Conservation (phyloP, 2,329 filamentous ascomycete species). For the Ophiostoma novo-ulmi region DNA sequence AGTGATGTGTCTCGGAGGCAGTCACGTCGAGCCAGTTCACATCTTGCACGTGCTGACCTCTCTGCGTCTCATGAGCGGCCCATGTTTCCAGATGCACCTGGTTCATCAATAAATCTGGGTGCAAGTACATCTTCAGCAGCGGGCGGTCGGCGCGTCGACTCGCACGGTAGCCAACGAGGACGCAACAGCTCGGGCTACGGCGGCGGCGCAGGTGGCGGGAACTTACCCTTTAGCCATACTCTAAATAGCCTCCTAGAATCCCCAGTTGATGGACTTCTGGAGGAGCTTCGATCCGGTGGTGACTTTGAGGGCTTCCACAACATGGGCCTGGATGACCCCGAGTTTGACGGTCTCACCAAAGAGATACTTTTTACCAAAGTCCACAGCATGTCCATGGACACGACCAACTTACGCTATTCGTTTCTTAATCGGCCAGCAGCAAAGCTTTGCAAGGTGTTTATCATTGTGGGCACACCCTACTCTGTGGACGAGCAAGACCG, state of each 20-base stretch:
- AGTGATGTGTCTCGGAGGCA: conserved; percentile 52
- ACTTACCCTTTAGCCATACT: conserved; percentile 41
- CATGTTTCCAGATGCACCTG: conserved; percentile 66
- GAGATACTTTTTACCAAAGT: conserved; percentile 70
- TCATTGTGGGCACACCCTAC: conserved; percentile 56
- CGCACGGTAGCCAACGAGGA: conserved; percentile 62
- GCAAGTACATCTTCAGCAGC: neutral
- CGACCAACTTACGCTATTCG: conserved; percentile 57
- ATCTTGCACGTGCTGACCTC: conserved; percentile 80
- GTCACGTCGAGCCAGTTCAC: conserved; percentile 80
- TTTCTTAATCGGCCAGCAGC: conserved; percentile 49
- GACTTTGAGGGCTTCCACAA: conserved; percentile 65
- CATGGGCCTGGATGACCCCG: conserved; percentile 68
- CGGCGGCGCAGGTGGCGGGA: conserved; percentile 23
- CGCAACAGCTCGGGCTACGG: conserved; percentile 50
- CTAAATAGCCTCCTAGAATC: conserved; percentile 62
- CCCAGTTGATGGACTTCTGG: conserved; percentile 63
- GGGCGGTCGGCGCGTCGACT: conserved; percentile 61
- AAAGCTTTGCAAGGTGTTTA: conserved; percentile 59
- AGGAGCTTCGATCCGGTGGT: conserved; percentile 58
- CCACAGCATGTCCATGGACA: conserved; percentile 60
- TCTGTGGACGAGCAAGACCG: conserved; percentile 49
- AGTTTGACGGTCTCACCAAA: conserved; percentile 63
- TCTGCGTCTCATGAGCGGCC: conserved; percentile 77
- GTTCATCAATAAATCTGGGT: conserved; percentile 33